A percentile compares a stretch with the other conserved stretches of the same genome.
phyloP scores from a whole-genome alignment of 495 filamentous ascomycete genomes.

The Penicillium mononematosum region DNA sequence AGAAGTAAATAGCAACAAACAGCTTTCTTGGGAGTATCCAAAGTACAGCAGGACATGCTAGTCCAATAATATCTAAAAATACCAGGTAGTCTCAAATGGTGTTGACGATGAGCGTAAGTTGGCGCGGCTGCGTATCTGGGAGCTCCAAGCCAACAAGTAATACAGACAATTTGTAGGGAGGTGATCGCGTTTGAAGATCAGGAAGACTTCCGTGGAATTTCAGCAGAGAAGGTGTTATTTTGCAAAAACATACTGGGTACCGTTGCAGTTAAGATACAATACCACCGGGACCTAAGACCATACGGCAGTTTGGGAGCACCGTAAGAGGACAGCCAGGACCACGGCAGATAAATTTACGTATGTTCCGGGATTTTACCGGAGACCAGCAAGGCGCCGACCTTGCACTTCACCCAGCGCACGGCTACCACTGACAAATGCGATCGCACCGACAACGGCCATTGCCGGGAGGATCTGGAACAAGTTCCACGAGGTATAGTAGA shows the following conservation, averaged over 20 bases:
- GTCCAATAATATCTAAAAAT: background rate
- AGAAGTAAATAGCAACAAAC: slow-evolving; percentile 16
- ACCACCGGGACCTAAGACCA: background rate
- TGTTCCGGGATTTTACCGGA: slow-evolving; percentile 54
- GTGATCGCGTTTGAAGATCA: background rate
- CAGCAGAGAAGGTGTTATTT: background rate
- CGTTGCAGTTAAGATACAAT: slow-evolving; percentile 28
- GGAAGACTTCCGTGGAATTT: background rate
- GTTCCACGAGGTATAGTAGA: slow-evolving; percentile 93
- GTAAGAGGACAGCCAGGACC: background rate
- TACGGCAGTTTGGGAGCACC: background rate
- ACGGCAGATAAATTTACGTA: background rate
- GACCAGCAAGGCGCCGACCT: slow-evolving; percentile 74
- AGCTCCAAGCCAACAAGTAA: background rate
- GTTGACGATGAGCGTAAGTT: background rate
- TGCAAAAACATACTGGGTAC: slow-evolving; percentile 16
- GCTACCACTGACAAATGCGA: slow-evolving; percentile 84
- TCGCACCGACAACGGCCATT: slow-evolving; percentile 60
- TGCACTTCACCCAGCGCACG: slow-evolving; percentile 93
- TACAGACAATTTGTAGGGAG: background rate
- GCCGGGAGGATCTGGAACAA: slow-evolving; percentile 86
- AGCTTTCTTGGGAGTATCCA: background rate
- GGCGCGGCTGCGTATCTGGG: background rate
- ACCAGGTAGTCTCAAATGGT: background rate
- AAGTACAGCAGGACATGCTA: background rate